Conservation (phyloP, 306 rosid species). For the Nissolia schottii region DNA sequence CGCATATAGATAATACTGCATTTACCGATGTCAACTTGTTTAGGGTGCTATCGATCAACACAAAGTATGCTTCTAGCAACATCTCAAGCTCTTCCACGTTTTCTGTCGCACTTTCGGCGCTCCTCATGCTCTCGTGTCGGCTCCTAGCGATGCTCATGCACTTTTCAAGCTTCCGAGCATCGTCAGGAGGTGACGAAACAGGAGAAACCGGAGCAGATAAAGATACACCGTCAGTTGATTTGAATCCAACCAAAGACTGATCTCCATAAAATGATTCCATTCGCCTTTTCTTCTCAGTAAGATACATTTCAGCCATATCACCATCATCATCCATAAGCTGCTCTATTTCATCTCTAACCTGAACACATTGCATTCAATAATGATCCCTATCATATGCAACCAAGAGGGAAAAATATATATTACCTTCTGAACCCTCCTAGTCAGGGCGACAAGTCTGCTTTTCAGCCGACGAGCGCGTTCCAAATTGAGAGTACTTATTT, state of each 20-base stretch:
- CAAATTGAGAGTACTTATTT: constrained; percentile 96
- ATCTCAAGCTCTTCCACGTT: constrained; percentile 98
- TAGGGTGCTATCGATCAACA: constrained; percentile 91
- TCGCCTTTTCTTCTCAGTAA: constrained; percentile 90
- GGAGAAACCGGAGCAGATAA: constrained; percentile 98
- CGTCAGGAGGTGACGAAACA: constrained; percentile 91
- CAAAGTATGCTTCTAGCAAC: constrained; percentile 98
- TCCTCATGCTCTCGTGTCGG: constrained; percentile 86
- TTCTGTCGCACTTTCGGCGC: constrained; percentile 75
- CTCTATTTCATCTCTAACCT: constrained; percentile 99
- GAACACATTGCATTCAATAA: constrained; percentile 27
- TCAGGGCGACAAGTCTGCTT: constrained; percentile 95
- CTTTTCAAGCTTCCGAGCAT: constrained; percentile 75
- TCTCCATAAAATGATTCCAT: constrained; percentile 84
- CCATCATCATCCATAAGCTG: constrained; percentile 99
- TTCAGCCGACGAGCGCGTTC: constrained; percentile 98
- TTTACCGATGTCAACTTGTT: constrained; percentile 92
- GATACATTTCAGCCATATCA: constrained; percentile 99
- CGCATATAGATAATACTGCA: not conserved
- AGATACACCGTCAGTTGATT: constrained; percentile 70
- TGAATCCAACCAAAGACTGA: constrained; percentile 70
- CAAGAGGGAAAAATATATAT: constrained; percentile 21
- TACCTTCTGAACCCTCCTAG: constrained; percentile 99
- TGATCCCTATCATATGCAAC: not conserved
- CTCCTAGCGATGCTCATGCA: constrained; percentile 89